A percentile compares a stretch with the other conserved stretches of the same genome.
Evolutionary conservation across 441 rosid species (phyloP).

Genomic region (Aleurites moluccanus): DNA sequence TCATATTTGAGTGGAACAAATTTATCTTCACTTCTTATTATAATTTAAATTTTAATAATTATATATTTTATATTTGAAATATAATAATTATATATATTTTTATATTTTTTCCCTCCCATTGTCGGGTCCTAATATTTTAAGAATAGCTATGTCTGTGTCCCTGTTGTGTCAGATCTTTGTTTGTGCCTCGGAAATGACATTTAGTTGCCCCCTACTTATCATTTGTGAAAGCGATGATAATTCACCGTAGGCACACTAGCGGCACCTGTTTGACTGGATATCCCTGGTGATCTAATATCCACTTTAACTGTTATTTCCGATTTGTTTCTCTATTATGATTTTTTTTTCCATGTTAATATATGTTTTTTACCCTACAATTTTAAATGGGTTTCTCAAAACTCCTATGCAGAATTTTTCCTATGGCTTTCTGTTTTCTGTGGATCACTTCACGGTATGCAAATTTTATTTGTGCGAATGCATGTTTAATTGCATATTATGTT

Average conservation of each 20-base stretch:
- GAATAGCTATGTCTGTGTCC: too few relatives aligned
- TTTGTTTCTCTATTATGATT: neutral
- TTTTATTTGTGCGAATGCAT: neutral
- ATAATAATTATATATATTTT: too few relatives aligned
- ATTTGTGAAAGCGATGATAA: neutral
- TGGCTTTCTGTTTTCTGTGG: neutral
- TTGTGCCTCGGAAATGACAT: neutral
- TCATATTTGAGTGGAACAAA: too few relatives aligned
- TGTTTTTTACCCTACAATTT: neutral
- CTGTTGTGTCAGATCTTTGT: too few relatives aligned
- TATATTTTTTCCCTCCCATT: too few relatives aligned
- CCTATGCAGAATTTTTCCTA: neutral
- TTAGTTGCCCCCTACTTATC: neutral
- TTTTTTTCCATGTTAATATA: neutral
- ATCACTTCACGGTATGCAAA: neutral
- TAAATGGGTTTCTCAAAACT: conserved; percentile 27
- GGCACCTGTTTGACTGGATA: neutral
- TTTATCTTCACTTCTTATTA: too few relatives aligned
- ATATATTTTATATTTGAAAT: too few relatives aligned
- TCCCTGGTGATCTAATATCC: neutral
- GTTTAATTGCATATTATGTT: neutral
- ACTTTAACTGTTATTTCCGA: neutral
- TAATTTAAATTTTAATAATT: too few relatives aligned
- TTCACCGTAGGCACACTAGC: neutral
- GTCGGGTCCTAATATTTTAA: too few relatives aligned